Evolutionary conservation across 768 basidiomycete species (phyloP).

Genomic region (Exidia glandulosa): DNA sequence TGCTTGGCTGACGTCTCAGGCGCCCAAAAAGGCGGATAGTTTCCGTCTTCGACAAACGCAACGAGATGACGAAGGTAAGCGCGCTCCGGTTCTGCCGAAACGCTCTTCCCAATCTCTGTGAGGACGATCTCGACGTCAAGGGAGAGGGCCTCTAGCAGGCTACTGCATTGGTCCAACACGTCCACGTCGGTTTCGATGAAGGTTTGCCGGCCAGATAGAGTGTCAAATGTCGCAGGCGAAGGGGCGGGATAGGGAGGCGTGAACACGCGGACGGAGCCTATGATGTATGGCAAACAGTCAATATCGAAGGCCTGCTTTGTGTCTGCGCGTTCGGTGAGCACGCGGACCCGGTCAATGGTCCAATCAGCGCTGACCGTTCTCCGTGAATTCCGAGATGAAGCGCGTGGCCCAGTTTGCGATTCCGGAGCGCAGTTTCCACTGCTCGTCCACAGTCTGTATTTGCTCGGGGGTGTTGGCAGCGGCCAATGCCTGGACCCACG

Average conservation of each 20-base stretch:
- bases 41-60: conserved; percentile 63
- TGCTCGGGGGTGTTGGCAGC: not conserved
- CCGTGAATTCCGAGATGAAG: conserved; percentile 5
- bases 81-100: conserved; percentile 13
- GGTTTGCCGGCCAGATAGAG: conserved; percentile 1
- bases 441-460: conserved; percentile 1
- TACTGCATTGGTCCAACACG: conserved; percentile 61
- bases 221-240: conserved; percentile 13
- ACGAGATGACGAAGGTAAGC: conserved; percentile 54
- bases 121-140: conserved; percentile 72
- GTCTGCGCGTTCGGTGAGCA: not conserved
- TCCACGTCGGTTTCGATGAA: conserved; percentile 45
- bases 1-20: conserved; percentile 31
- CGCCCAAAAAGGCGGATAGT: conserved; percentile 57
- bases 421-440: conserved; percentile 6
- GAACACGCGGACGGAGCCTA: conserved; percentile 6
- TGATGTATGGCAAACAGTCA: conserved; percentile 1
- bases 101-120: conserved; percentile 43
- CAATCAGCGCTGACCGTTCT: not conserved
- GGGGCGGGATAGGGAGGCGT: conserved; percentile 29
- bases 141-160: conserved; percentile 62
- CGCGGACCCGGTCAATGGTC: not conserved
- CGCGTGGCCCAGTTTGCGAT: conserved; percentile 6
- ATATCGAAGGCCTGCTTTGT: not conserved
- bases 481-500: conserved; percentile 26